Base-by-base conservation (phyloP, 2,329 filamentous ascomycete genomes). In the Drechslera avenae region DNA sequence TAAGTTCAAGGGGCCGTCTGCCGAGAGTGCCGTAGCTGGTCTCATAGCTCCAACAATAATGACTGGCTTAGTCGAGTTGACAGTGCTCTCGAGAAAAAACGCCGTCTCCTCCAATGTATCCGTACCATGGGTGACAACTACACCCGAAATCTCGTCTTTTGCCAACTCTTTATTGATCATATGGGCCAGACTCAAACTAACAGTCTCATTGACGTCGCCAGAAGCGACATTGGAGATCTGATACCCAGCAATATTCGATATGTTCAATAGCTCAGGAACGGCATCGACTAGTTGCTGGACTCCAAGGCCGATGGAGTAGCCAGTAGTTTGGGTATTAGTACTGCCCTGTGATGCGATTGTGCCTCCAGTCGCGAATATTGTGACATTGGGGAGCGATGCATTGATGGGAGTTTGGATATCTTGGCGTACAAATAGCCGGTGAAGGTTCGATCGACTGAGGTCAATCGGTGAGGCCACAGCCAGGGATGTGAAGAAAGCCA, bases 71-170 rank as follows among this genome's bases (percentile, higher is more conserved):
- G 76, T 75, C 35, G 78, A 82, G 57, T 79, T 79, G 28, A 86
- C 66, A 0, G 82, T 84, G 3, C 82, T 70, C 55, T 86, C 81
- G 7, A 87, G 72, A 73, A 86, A 86, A 73, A 86, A 86, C 7
- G 83, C 81, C 0, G 81, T 81, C 67, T 87, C 84, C 60, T 86
- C 84, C 1, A 87, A 75, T 0, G 83, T 86, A 60, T 88, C 85
- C 7, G 85, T 87, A 39, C 85, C 85, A 60, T 87, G 85, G 0
- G 85, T 86, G 45, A 88, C 73, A 5, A 86, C 81, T 5, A 80
- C 81, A 30, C 83, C 70, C 8, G 68, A 60, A 32, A 78, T 67
- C 1, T 73, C 71, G 0, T 67, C 63, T 50, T 75, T 75, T 19
- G 78, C 76, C 3, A 84, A 73, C 47, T 81, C 79, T 10, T 62